These are phyloP conservation scores for Diaporthe citriasiana DNA, from an alignment of 2,329 filamentous ascomycete genomes.

Conservation along the genomic window DNA sequence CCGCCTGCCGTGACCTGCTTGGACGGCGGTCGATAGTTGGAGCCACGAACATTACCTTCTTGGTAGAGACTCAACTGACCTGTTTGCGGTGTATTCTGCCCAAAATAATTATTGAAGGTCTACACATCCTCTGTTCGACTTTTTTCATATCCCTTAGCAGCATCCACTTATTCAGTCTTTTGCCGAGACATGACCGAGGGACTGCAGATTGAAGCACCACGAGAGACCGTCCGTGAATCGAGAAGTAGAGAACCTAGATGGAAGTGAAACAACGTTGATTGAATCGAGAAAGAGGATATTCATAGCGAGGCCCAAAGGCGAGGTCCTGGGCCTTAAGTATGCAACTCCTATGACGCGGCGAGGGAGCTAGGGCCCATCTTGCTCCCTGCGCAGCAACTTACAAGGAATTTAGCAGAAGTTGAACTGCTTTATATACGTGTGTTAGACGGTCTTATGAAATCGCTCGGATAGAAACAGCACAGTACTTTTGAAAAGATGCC, in stretches of 20 bases:
- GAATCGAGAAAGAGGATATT: background rate
- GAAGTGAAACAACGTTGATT: background rate
- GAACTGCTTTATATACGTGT: background rate
- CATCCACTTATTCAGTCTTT: background rate
- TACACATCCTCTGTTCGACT: background rate
- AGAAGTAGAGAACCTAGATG: background rate
- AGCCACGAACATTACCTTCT: background rate
- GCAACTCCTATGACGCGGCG: background rate
- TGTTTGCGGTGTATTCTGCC: background rate
- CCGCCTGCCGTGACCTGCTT: background rate
- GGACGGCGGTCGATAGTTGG: background rate
- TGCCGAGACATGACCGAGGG: slow-evolving; percentile 11
- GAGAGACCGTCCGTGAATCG: too few relatives aligned
- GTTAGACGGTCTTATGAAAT: too few relatives aligned
- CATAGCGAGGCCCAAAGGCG: background rate
- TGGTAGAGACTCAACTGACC: background rate
- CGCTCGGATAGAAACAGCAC: background rate
- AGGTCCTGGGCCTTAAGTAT: background rate
- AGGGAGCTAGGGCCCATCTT: background rate
- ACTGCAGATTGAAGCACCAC: background rate
- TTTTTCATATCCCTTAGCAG: background rate
- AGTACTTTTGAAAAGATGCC: background rate
- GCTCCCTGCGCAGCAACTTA: background rate
- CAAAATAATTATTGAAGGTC: background rate
- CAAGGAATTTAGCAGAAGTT: background rate